These are phyloP conservation scores for Hyphopichia khmerensis DNA, from an alignment of 1,139 yeast genomes.

Conservation along the genomic window DNA sequence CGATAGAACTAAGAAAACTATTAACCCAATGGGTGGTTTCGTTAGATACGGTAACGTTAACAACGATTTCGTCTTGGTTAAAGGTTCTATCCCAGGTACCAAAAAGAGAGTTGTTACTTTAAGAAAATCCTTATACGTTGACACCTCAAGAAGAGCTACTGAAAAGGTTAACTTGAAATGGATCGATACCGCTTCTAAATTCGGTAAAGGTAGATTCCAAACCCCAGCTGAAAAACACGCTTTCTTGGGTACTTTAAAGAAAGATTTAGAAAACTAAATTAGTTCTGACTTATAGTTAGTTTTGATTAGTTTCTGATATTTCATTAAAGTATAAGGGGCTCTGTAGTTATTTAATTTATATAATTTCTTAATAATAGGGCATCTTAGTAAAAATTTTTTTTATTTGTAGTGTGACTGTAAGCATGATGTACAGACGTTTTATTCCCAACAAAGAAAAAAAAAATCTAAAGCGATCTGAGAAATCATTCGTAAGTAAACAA, in stretches of 20 bases:
- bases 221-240: constrained; percentile 99
- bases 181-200: constrained; percentile 99
- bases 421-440: no score
- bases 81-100: constrained; percentile 99
- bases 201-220: constrained; percentile 99
- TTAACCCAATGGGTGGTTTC: constrained; percentile 99
- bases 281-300: constrained; percentile 2
- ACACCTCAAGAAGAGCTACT: constrained; percentile 96
- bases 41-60: constrained; percentile 98
- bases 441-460: no score
- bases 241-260: constrained; percentile 99
- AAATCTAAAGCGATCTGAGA: no score
- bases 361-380: background rate
- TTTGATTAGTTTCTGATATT: background rate
- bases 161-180: constrained; percentile 97
- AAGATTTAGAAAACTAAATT: constrained; percentile 56
- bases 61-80: constrained; percentile 95
- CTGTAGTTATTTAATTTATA: background rate
- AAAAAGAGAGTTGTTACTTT: constrained; percentile 99
- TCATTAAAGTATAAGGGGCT: background rate
- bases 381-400: background rate
- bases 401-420: background rate
- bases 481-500: background rate
- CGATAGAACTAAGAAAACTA: constrained; percentile 99
- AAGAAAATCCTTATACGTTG: constrained; percentile 97